Percentiles rank a stretch among this genome's conserved stretches.
Evolutionary conservation across 2,329 filamentous ascomycete species (phyloP).

Genomic region (Penicillium thymicola): DNA sequence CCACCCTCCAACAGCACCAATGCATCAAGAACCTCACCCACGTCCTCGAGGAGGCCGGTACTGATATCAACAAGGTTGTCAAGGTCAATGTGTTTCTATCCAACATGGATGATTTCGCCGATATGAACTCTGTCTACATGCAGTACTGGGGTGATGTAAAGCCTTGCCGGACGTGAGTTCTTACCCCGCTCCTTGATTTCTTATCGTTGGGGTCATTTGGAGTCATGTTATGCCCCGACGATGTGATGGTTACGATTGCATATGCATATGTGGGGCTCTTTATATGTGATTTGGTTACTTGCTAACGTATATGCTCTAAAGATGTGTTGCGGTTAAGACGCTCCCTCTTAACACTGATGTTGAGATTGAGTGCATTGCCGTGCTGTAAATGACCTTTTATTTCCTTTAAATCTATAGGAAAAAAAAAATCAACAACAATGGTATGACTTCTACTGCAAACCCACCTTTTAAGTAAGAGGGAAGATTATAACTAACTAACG

Average conservation of each 20-base stretch:
- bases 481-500: too few relatives aligned
- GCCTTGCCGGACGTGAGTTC: slow-evolving; percentile 49
- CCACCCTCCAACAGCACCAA: slow-evolving; percentile 42
- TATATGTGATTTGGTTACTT: neutral
- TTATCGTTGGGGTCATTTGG: neutral
- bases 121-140: slow-evolving; percentile 82
- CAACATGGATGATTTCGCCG: slow-evolving; percentile 64
- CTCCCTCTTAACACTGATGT: slow-evolving; percentile 82
- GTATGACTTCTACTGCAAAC: neutral
- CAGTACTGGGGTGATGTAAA: slow-evolving; percentile 65
- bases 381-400: slow-evolving; percentile 42
- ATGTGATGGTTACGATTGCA: neutral
- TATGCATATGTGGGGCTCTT: neutral
- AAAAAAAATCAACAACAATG: neutral
- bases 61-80: slow-evolving; percentile 58
- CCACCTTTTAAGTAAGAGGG: neutral
- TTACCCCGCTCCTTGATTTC: neutral
- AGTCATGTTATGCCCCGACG: too few relatives aligned
- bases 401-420: neutral
- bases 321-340: slow-evolving; percentile 82
- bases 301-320: slow-evolving; percentile 7
- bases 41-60: slow-evolving; percentile 60
- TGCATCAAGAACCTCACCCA: slow-evolving; percentile 57
- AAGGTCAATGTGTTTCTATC: slow-evolving; percentile 67
- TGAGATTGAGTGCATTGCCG: slow-evolving; percentile 85